phyloP scores from a whole-genome alignment of 2,329 filamentous ascomycete genomes.

The Ophiostoma novo-ulmi region DNA sequence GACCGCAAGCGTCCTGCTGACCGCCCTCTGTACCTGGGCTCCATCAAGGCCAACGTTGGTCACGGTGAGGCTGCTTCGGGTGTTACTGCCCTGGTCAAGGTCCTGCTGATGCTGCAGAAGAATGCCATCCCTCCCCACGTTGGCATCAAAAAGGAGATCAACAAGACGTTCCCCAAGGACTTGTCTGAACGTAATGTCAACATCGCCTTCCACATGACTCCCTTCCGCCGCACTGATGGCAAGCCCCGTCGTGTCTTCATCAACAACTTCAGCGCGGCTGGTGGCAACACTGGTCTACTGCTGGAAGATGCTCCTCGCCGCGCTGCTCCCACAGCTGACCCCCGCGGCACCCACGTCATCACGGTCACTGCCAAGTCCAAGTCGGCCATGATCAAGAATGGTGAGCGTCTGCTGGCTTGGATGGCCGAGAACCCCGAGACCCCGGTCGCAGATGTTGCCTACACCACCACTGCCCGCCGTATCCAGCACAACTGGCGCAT shows the following conservation, averaged over 20 bases:
- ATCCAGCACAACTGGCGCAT: slow-evolving; percentile 56
- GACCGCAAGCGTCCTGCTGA: slow-evolving; percentile 43
- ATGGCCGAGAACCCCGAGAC: slow-evolving; percentile 49
- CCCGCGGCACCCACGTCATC: slow-evolving; percentile 54
- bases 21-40: slow-evolving; percentile 56
- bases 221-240: slow-evolving; percentile 46
- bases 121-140: slow-evolving; percentile 59
- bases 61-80: slow-evolving; percentile 60
- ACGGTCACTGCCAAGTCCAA: slow-evolving; percentile 54
- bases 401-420: slow-evolving; percentile 50
- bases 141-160: slow-evolving; percentile 61
- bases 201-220: slow-evolving; percentile 51
- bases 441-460: slow-evolving; percentile 55
- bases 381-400: slow-evolving; percentile 54
- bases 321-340: slow-evolving; percentile 39
- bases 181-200: slow-evolving; percentile 53
- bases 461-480: slow-evolving; percentile 62
- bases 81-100: slow-evolving; percentile 58
- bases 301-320: slow-evolving; percentile 55
- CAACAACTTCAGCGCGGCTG: slow-evolving; percentile 68
- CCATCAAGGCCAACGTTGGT: slow-evolving; percentile 60
- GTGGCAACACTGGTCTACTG: slow-evolving; percentile 64
- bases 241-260: slow-evolving; percentile 48
- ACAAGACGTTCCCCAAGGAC: slow-evolving; percentile 54
- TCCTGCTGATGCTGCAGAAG: slow-evolving; percentile 60